A percentile compares a stretch with the other conserved stretches of the same genome.
Conservation (phyloP, 768 basidiomycete genomes). For the Rossbeevera mucosa region DNA sequence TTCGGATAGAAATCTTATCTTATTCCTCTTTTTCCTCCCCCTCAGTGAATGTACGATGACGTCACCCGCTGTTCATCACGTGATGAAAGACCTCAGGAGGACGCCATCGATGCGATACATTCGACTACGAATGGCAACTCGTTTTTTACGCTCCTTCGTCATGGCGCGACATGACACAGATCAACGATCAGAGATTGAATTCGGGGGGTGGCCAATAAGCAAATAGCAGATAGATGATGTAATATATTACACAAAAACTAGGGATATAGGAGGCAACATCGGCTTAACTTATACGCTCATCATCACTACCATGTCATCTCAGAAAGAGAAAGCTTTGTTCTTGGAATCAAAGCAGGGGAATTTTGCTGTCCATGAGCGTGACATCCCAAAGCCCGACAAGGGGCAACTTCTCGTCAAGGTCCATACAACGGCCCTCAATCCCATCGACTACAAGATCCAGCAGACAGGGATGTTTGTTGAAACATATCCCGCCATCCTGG, state of each 20-base stretch:
- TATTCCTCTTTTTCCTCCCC: constrained; percentile 10
- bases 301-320: constrained; percentile 17
- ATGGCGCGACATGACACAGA: constrained; percentile 29
- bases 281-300: constrained; percentile 12
- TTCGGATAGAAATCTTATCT: constrained; percentile 24
- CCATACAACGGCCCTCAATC: constrained; percentile 41
- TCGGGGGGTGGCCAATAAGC: constrained; percentile 28
- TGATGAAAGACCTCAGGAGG: constrained; percentile 24
- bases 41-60: constrained; percentile 22
- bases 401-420: constrained; percentile 42
- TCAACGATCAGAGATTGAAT: constrained; percentile 25
- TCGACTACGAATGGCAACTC: constrained; percentile 29
- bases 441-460: constrained; percentile 40
- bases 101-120: constrained; percentile 31
- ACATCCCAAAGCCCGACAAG: constrained; percentile 32
- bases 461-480: constrained; percentile 29
- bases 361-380: constrained; percentile 26
- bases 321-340: constrained; percentile 29
- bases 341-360: constrained; percentile 25
- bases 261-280: background rate
- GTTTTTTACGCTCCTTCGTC: constrained; percentile 28
- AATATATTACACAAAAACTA: constrained; percentile 8
- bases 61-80: constrained; percentile 14
- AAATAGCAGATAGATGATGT: constrained; percentile 23
- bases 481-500: constrained; percentile 34